Conservation (phyloP, 202 grass and related monocot genomes). For the Elaeis oleifera region DNA sequence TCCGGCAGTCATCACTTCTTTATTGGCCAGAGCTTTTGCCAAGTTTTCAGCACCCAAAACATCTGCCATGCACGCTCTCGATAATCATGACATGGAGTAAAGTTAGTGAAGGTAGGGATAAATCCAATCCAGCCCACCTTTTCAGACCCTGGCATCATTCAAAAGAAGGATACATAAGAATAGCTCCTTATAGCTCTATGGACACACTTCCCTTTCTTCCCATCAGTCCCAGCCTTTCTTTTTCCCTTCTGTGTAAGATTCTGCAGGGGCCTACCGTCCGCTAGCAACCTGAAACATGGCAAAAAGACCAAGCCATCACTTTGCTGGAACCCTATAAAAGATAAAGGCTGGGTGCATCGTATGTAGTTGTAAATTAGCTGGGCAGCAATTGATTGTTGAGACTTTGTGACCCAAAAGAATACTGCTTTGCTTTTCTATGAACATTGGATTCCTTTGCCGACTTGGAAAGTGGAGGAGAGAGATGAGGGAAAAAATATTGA, state of each 20-base stretch:
- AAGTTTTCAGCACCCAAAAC: too few relatives aligned
- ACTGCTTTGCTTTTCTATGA: neutral
- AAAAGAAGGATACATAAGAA: too few relatives aligned
- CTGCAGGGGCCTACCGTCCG: neutral
- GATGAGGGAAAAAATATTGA: neutral
- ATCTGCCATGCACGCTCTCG: too few relatives aligned
- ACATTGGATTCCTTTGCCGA: slow-evolving; percentile 2
- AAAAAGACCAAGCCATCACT: slow-evolving; percentile 15
- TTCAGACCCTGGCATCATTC: too few relatives aligned
- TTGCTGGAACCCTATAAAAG: slow-evolving; percentile 5
- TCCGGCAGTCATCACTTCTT: slow-evolving; percentile 7
- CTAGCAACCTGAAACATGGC: neutral
- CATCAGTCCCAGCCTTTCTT: too few relatives aligned
- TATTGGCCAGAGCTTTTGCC: neutral
- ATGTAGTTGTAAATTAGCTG: neutral
- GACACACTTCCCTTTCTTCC: too few relatives aligned
- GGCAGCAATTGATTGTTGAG: slow-evolving; percentile 12
- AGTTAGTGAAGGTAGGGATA: neutral
- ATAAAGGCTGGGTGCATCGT: slow-evolving; percentile 19
- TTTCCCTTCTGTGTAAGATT: too few relatives aligned
- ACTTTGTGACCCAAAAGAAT: neutral
- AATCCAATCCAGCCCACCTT: neutral
- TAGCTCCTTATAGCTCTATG: too few relatives aligned
- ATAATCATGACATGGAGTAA: too few relatives aligned
- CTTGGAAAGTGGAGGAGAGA: neutral